Evolutionary conservation across 2,329 filamentous ascomycete species (phyloP).

Genomic region (Thielaviopsis punctulata): DNA sequence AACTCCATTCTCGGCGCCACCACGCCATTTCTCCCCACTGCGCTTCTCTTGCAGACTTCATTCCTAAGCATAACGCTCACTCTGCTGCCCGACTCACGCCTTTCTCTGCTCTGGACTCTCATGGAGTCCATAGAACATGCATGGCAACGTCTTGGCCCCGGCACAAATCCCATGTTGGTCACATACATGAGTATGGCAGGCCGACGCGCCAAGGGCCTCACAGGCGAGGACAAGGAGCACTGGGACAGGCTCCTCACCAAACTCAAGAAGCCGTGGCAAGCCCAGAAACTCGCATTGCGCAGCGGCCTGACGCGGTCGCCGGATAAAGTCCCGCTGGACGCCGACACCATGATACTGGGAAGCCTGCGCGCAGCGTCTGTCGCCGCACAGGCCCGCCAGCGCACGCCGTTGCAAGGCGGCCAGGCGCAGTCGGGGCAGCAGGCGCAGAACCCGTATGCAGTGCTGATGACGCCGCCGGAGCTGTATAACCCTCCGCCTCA

Average conservation of each 20-base stretch:
- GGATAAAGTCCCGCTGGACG: not conserved
- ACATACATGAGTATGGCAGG: constrained; percentile 21
- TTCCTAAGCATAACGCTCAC: constrained; percentile 23
- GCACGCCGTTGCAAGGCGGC: not conserved
- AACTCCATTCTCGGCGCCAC: constrained; percentile 22
- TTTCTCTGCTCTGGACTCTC: constrained; percentile 22
- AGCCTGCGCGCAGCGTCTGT: not conserved
- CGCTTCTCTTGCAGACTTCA: constrained; percentile 22
- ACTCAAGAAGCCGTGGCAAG: constrained; percentile 13
- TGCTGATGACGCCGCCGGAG: constrained; percentile 1
- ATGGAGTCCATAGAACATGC: constrained; percentile 20
- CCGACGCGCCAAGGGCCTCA: constrained; percentile 18
- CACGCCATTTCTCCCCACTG: constrained; percentile 20
- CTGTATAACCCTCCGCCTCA: not conserved
- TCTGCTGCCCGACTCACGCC: constrained; percentile 18
- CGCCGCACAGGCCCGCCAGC: not conserved
- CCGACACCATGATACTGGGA: not conserved
- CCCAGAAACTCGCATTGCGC: not conserved
- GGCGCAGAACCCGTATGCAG: not conserved
- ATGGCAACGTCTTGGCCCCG: constrained; percentile 18
- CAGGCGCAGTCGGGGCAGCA: not conserved
- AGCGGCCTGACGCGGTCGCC: not conserved
- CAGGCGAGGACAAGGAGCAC: constrained; percentile 19
- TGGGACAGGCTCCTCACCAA: constrained; percentile 18
- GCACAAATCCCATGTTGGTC: constrained; percentile 21